Base-by-base conservation (phyloP, 306 rosid genomes). In the Erythrophleum fordii region DNA sequence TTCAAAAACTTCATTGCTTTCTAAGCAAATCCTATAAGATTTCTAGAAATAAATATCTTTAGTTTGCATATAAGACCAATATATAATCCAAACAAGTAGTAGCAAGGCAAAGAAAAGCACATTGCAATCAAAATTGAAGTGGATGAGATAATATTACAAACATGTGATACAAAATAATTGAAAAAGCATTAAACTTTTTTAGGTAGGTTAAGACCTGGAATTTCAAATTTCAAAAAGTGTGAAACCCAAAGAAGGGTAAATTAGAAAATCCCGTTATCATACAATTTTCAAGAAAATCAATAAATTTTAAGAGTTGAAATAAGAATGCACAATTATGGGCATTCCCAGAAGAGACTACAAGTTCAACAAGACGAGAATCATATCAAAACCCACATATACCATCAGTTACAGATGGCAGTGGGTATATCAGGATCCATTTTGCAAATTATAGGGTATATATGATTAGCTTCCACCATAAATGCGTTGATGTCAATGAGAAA, bases 391-490 rank as follows among this genome's bases (percentile, higher is more conserved):
- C 2, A 60, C 12, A 69, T n/a, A 76, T 25, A 12, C 16, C n/a
- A 16, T 17, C 11, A 64, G 23, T 64, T 18, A 25, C 17, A 41
- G 71, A 67, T 0, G 61, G 39, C 0, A 69, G 25, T 56, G 56
- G 48, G 6, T 68, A 42, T 14, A n/a, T n/a, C n/a, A n/a, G n/a
- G n/a, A n/a, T n/a, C n/a, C n/a, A n/a, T n/a, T n/a, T n/a, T n/a
- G n/a, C 2, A 37, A 11, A 65, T 5, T 69, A 65, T 0, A 73
- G 9, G 64, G 68, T 41, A n/a, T 4, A 53, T 77, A 87, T 88
- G 87, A 22, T 80, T 80, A 85, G 84, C 78, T 85, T 87, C 84
- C 64, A 79, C 91, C 88, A 87, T 85, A 48, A n/a, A 13, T 77
- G 60, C 39, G 78, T 81, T 0, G 73, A 82, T 73, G 78, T 34